Conservation (phyloP, 192 early-diverging fungal genomes). For the Spizellomyces punctatus region DNA sequence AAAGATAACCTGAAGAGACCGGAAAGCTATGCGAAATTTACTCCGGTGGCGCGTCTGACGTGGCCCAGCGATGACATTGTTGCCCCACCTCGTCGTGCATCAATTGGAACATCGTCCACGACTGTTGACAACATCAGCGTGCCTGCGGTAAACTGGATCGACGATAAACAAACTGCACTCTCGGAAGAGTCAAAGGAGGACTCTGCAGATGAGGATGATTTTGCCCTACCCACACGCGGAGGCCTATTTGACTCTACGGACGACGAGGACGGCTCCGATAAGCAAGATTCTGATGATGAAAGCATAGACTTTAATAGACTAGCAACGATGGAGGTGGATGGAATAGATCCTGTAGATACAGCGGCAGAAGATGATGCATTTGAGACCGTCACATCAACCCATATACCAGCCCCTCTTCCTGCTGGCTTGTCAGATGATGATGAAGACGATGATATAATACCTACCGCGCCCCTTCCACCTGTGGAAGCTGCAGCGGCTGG, state of each 20-base stretch:
- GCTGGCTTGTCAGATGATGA: constrained; percentile 1
- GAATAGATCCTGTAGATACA: background rate
- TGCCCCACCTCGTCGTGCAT: background rate
- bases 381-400: background rate
- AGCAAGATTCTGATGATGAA: constrained; percentile 18
- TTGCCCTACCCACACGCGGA: background rate
- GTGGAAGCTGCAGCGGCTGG: too few species aligned
- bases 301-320: background rate
- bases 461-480: background rate
- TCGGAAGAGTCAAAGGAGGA: constrained; percentile 6
- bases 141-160: background rate
- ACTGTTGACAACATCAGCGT: too few species aligned
- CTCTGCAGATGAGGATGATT: constrained; percentile 7
- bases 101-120: too few species aligned
- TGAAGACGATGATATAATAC: constrained; percentile 2
- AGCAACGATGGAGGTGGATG: background rate
- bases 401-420: background rate
- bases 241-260: constrained; percentile 21
- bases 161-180: background rate
- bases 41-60: constrained; percentile 12
- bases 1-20: constrained; percentile 67
- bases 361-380: background rate
- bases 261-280: constrained; percentile 10
- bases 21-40: constrained; percentile 41
- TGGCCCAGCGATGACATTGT: constrained; percentile 30